These are phyloP conservation scores for Pythium chondricola DNA, from an alignment of 352 stramenopile species.

Conservation along the genomic window DNA sequence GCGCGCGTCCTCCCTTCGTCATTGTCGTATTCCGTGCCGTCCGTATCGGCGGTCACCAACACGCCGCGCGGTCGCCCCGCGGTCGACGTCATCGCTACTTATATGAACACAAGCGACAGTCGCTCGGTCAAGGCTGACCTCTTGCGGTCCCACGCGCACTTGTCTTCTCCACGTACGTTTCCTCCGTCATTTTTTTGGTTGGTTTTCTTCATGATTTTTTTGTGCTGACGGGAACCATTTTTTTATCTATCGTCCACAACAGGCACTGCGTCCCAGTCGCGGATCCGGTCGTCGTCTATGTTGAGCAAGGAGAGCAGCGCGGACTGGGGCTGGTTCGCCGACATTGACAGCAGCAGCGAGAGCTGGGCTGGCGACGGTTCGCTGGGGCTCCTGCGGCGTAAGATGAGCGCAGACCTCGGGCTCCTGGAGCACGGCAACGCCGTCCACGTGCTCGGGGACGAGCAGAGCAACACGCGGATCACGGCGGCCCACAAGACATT, in stretches of 20 bases:
- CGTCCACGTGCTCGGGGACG: constrained; percentile 74
- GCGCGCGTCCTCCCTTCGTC: constrained; percentile 36
- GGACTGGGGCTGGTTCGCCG: constrained; percentile 85
- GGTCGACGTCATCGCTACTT: constrained; percentile 84
- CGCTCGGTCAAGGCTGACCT: constrained; percentile 74
- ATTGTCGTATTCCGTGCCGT: constrained; percentile 71
- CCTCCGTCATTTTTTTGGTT: neutral
- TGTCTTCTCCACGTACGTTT: constrained; percentile 52
- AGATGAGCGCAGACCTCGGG: constrained; percentile 64
- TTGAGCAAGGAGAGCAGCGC: constrained; percentile 74
- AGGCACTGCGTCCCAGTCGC: constrained; percentile 24
- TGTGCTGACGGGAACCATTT: constrained; percentile 24
- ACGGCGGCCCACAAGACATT: constrained; percentile 86
- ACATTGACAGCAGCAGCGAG: constrained; percentile 84
- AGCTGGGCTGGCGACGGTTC: constrained; percentile 70
- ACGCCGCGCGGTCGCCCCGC: constrained; percentile 60
- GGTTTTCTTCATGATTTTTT: neutral
- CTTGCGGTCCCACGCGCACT: constrained; percentile 66
- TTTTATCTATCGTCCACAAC: neutral
- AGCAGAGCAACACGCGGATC: constrained; percentile 78
- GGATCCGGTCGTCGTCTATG: constrained; percentile 58
- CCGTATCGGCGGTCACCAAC: constrained; percentile 44
- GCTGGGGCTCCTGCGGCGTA: constrained; percentile 52
- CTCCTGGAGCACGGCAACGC: constrained; percentile 54
- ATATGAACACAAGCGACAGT: constrained; percentile 85